Evolutionary conservation across 257 asterid genomes (phyloP).

Genomic region (Mitragyna speciosa): DNA sequence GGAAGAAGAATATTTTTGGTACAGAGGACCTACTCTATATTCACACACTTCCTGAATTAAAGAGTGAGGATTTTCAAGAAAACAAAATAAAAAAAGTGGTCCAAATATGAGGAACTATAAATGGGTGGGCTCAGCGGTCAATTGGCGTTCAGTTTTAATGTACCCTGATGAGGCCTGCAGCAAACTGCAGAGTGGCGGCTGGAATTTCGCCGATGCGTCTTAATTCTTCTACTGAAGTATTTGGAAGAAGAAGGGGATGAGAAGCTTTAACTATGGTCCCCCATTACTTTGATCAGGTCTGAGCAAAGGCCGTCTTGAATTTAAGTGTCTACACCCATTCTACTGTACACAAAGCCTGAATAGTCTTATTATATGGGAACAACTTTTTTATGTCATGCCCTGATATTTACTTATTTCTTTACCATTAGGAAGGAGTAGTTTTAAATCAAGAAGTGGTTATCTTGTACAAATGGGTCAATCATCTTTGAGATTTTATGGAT

Average conservation of each 20-base stretch:
- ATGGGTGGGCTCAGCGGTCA: background rate
- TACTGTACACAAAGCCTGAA: background rate
- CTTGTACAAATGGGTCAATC: background rate
- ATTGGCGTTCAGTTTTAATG: background rate
- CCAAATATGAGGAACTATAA: background rate
- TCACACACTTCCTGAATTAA: too few species aligned
- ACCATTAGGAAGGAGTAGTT: background rate
- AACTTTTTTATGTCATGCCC: background rate
- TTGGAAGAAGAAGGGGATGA: background rate
- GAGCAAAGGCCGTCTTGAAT: background rate
- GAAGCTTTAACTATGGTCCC: background rate
- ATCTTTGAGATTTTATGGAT: too few species aligned
- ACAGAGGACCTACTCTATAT: too few species aligned
- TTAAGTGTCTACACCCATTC: background rate
- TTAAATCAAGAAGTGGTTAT: background rate
- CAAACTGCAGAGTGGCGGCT: constrained; percentile 12
- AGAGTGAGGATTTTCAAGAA: too few species aligned
- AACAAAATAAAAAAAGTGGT: background rate
- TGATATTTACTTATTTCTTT: too few species aligned
- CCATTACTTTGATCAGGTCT: background rate
- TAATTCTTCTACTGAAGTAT: background rate
- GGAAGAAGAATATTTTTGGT: background rate
- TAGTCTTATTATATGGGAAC: background rate
- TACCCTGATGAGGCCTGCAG: background rate
- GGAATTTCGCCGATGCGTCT: constrained; percentile 19